Percentiles rank a stretch among this genome's conserved stretches.
Conservation (phyloP, 106 monocot species). For the Phalaenopsis equestris region DNA sequence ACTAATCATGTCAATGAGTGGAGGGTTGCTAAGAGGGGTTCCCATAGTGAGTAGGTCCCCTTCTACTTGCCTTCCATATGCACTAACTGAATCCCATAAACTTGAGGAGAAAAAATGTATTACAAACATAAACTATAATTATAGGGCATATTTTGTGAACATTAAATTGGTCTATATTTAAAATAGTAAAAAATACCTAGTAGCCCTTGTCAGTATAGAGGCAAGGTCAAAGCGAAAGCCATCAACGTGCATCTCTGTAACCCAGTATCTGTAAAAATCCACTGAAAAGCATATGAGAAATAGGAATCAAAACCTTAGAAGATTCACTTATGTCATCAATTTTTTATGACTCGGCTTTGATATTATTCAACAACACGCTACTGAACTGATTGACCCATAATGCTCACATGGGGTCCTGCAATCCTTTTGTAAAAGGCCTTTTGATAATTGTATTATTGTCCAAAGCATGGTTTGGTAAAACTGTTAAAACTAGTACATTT, state of each 20-base stretch:
- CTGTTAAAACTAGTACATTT: not conserved
- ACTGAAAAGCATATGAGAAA: not conserved
- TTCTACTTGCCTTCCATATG: slow-evolving; percentile 59
- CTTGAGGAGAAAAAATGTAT: slow-evolving; percentile 27
- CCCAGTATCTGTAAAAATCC: slow-evolving; percentile 63
- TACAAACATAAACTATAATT: not conserved
- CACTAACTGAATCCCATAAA: slow-evolving; percentile 75
- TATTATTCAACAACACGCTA: not conserved
- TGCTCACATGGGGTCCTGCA: not conserved
- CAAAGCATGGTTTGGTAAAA: not conserved
- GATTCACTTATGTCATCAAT: not conserved
- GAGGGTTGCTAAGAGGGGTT: slow-evolving; percentile 58
- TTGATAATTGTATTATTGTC: not conserved
- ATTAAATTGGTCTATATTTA: not conserved
- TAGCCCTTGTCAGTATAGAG: slow-evolving; percentile 80
- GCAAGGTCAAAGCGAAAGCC: slow-evolving; percentile 96
- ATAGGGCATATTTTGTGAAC: not conserved
- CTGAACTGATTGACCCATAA: not conserved
- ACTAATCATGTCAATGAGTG: slow-evolving; percentile 79
- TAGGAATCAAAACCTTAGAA: not conserved
- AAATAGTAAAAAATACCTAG: slow-evolving; percentile 26
- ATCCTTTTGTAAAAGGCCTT: not conserved
- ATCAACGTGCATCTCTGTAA: slow-evolving; percentile 89
- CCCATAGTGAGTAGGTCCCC: slow-evolving; percentile 55
- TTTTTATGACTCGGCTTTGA: not conserved